A percentile compares a stretch with the other conserved stretches of the same genome.
Evolutionary conservation across 2,329 filamentous ascomycete species (phyloP).

Genomic region (Stemphylium lycopersici): DNA sequence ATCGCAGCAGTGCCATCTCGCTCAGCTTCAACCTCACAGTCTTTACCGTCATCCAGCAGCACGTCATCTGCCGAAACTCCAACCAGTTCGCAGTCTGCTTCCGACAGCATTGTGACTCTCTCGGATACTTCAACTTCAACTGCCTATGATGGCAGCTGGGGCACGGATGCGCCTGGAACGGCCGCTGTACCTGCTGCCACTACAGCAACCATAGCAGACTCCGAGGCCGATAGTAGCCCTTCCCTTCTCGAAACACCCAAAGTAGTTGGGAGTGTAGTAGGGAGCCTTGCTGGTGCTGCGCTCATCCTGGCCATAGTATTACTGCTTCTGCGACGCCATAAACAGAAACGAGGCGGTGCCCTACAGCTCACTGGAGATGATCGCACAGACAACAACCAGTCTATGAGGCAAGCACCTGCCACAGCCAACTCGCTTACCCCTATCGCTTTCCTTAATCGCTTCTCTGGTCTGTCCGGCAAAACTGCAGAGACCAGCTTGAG

Average conservation of each 20-base stretch:
- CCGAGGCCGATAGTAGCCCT: constrained; percentile 18
- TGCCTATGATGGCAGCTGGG: constrained; percentile 15
- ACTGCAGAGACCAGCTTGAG: constrained; percentile 47
- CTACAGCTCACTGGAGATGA: constrained; percentile 41
- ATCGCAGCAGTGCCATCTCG: constrained; percentile 8
- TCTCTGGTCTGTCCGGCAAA: constrained; percentile 47
- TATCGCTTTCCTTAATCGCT: constrained; percentile 46
- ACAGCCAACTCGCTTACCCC: constrained; percentile 48
- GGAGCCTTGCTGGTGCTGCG: constrained; percentile 64
- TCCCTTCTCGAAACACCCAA: constrained; percentile 55
- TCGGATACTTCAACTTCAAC: constrained; percentile 17
- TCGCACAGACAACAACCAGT: constrained; percentile 35
- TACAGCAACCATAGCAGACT: constrained; percentile 16
- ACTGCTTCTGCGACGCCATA: constrained; percentile 60
- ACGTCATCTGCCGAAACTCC: constrained; percentile 15
- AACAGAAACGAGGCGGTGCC: constrained; percentile 42
- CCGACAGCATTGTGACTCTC: constrained; percentile 14
- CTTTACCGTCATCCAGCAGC: constrained; percentile 16
- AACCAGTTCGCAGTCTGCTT: constrained; percentile 16
- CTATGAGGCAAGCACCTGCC: constrained; percentile 48
- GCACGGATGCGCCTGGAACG: constrained; percentile 22
- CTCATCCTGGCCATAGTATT: constrained; percentile 59
- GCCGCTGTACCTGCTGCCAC: constrained; percentile 23
- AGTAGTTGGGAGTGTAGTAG: constrained; percentile 68
- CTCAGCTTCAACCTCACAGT: constrained; percentile 12